These are phyloP conservation scores for Aspergillus sclerotiicarbonarius DNA, from an alignment of 495 filamentous ascomycete genomes.

Conservation along the genomic window DNA sequence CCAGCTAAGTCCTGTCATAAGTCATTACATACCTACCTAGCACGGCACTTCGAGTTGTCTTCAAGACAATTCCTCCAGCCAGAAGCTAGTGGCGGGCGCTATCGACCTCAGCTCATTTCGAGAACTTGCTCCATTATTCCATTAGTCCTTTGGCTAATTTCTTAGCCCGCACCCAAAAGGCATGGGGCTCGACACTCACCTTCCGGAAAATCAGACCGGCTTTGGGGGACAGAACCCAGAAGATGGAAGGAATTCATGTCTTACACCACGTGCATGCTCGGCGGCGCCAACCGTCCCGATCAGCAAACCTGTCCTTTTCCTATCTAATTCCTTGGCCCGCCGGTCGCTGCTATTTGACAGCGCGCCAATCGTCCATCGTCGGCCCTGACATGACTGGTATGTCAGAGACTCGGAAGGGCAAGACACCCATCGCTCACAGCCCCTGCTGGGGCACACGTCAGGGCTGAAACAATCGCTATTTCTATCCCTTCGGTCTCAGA, in stretches of 20 bases:
- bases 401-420: background rate
- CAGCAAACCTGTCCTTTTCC: background rate
- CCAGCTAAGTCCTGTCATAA: background rate
- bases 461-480: slow-evolving; percentile 21
- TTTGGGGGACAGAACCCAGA: background rate
- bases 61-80: background rate
- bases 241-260: background rate
- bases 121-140: background rate
- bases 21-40: too few species aligned
- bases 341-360: background rate
- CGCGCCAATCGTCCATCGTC: background rate
- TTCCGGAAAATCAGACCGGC: background rate
- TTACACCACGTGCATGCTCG: slow-evolving; percentile 14
- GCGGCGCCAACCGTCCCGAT: background rate
- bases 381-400: slow-evolving; percentile 8
- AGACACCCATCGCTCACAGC: background rate
- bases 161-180: background rate
- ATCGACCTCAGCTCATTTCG: slow-evolving; percentile 5
- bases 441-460: slow-evolving; percentile 6
- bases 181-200: background rate
- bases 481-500: slow-evolving; percentile 13
- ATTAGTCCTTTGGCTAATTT: slow-evolving; percentile 1
- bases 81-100: slow-evolving; percentile 9
- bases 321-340: background rate
- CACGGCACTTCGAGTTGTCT: background rate